A percentile compares a stretch with the other conserved stretches of the same genome.
phyloP scores from a whole-genome alignment of 768 basidiomycete species.

The Royoungia palumana region DNA sequence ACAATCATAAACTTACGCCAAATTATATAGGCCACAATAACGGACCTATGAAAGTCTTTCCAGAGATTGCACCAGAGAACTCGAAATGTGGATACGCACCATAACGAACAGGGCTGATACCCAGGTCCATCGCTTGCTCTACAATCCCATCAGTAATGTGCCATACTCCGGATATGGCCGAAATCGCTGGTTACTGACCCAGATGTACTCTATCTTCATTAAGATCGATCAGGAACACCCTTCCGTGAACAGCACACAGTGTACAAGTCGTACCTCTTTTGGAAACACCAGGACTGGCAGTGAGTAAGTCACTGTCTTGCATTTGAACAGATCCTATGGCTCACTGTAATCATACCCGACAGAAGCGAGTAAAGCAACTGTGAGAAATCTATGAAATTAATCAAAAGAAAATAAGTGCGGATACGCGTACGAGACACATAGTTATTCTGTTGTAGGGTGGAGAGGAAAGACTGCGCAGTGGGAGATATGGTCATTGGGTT shows the following conservation, averaged over 20 bases:
- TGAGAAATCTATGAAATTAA: too few species aligned
- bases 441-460: too few species aligned
- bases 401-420: too few species aligned
- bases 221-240: neutral
- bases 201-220: slow-evolving; percentile 5
- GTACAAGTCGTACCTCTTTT: neutral
- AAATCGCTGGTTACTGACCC: slow-evolving; percentile 2
- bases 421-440: too few species aligned
- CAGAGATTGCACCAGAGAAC: too few species aligned
- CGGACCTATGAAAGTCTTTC: neutral
- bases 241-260: neutral
- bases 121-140: slow-evolving; percentile 3
- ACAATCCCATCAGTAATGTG: neutral
- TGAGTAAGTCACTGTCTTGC: neutral
- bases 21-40: slow-evolving; percentile 1
- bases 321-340: neutral
- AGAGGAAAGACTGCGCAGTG: too few species aligned
- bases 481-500: too few species aligned
- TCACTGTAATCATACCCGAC: slow-evolving; percentile 2
- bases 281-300: neutral
- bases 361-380: neutral
- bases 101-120: slow-evolving; percentile 2
- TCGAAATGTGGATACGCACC: neutral
- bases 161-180: neutral
- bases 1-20: too few species aligned